phyloP scores from a whole-genome alignment of 1,284 basidiomycete species.

The Ceratobasidium sp. region DNA sequence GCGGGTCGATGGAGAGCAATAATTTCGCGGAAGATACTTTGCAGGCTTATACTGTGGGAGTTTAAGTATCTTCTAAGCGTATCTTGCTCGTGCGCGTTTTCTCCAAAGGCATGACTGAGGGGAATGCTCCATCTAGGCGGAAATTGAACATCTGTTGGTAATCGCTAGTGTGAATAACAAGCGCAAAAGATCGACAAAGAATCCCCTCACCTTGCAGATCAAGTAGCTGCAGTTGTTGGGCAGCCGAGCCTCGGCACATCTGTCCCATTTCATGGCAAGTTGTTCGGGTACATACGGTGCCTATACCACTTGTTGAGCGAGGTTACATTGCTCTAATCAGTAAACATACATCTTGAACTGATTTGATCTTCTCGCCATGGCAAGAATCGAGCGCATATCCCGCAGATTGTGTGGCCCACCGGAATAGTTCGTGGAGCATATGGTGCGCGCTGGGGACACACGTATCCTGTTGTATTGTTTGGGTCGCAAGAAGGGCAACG shows the following conservation, averaged over 20 bases:
- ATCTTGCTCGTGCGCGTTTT: constrained; percentile 23
- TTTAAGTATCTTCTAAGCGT: not conserved
- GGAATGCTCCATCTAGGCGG: constrained; percentile 9
- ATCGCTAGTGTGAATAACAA: not conserved
- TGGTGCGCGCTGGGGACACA: constrained; percentile 12
- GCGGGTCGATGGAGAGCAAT: constrained; percentile 14
- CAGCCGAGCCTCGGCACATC: not conserved
- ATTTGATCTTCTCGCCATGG: constrained; percentile 22
- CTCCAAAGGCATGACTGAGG: constrained; percentile 30
- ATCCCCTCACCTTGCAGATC: constrained; percentile 18
- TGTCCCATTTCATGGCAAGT: constrained; percentile 25
- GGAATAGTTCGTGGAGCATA: constrained; percentile 17
- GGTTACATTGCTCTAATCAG: not conserved
- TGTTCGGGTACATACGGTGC: constrained; percentile 33
- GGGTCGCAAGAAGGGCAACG: constrained; percentile 25
- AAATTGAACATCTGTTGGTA: constrained; percentile 18
- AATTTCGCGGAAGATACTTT: constrained; percentile 20
- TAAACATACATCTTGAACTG: constrained; percentile 20
- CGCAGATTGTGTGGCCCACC: constrained; percentile 29
- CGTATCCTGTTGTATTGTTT: constrained; percentile 22
- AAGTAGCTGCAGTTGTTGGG: constrained; percentile 13
- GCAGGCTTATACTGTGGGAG: not conserved
- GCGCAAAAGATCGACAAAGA: not conserved
- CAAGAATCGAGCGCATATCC: constrained; percentile 22
- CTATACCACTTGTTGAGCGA: not conserved